Evolutionary conservation across 2,329 filamentous ascomycete species (phyloP), one percentile per base, ranked within the genome.

Genomic region (Fragosphaeria purpurea): DNA sequence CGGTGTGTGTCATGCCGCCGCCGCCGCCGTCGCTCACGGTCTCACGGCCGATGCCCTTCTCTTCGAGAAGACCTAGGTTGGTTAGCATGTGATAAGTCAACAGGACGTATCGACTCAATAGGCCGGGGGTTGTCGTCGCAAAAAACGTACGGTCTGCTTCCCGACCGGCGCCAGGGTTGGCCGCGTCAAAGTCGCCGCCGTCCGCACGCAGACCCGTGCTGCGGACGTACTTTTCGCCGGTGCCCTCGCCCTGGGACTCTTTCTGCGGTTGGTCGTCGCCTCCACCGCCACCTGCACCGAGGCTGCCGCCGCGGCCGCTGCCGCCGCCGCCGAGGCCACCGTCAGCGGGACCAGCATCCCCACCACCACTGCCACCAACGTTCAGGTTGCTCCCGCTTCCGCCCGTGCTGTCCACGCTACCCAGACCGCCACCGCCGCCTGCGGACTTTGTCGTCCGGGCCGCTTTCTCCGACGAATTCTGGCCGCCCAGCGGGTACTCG

Each of bases 121-220:
- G 30, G 6, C 30, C n/a, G 12, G 0, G 7, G 38, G 11, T 30
- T 11, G n/a, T 13, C 34, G 11, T 37, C 35, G 3, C 11, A 5
- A 37, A 37, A 1, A 30, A 71, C 74, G 67, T 65, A 83, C 83
- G 75, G 57, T 84, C 80, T 54, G 83, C 83, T 63, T 87, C 83
- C 38, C 65, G 68, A 4, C 80, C 82, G 9, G 83, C 83, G 9
- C 83, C 83, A 0, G 81, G 75, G 53, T 75, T 75, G 7, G 73
- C 67, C 4, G 77, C 80, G 58, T 86, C 83, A 60, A 85, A 85
- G 57, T 85, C 72, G 6, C 83, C 82, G 1, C 83, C 82, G 40
- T 87, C 82, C 12, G 80, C 79, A 37, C 70, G 65, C 33, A 85
- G 62, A 0, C 82, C 83, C 1, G 71, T 73, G 30, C 72, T 74